phyloP scores from a whole-genome alignment of 805 yeast species.

The Pichia nanzhaoensis region DNA sequence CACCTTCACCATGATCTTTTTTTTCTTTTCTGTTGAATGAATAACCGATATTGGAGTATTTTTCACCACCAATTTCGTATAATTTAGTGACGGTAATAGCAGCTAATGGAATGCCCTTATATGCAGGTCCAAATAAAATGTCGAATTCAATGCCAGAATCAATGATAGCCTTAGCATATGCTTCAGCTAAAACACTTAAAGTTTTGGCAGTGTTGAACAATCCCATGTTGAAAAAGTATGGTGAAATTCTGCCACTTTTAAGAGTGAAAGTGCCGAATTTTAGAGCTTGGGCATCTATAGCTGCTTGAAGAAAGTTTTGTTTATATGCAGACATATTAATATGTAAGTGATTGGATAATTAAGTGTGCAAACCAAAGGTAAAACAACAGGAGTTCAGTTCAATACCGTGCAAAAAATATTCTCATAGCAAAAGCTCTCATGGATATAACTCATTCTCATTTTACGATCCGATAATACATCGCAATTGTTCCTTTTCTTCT shows the following conservation, averaged over 20 bases:
- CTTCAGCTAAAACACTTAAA: conserved; percentile 72
- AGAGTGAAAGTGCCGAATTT: conserved; percentile 85
- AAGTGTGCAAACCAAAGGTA: too few species aligned
- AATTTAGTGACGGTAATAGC: conserved; percentile 89
- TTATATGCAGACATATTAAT: conserved; percentile 18
- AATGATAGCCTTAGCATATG: conserved; percentile 86
- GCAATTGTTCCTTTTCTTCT: too few species aligned
- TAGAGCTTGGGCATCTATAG: conserved; percentile 75
- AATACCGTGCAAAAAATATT: too few species aligned
- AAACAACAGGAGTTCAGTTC: too few species aligned
- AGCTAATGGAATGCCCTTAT: conserved; percentile 93
- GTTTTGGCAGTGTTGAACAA: conserved; percentile 74
- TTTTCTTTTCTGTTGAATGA: conserved; percentile 96
- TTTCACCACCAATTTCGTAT: conserved; percentile 82
- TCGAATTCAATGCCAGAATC: conserved; percentile 79
- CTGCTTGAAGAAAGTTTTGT: conserved; percentile 61
- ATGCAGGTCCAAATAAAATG: conserved; percentile 93
- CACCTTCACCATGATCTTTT: conserved; percentile 98
- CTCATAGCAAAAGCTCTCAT: too few species aligned
- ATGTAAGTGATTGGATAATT: too few species aligned
- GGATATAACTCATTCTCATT: too few species aligned
- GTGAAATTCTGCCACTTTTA: conserved; percentile 90
- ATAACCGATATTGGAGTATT: conserved; percentile 68
- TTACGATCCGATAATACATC: too few species aligned
- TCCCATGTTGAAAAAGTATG: conserved; percentile 95